phyloP scores from a whole-genome alignment of 2,329 filamentous ascomycete genomes.

The Plenodomus tracheiphilus region DNA sequence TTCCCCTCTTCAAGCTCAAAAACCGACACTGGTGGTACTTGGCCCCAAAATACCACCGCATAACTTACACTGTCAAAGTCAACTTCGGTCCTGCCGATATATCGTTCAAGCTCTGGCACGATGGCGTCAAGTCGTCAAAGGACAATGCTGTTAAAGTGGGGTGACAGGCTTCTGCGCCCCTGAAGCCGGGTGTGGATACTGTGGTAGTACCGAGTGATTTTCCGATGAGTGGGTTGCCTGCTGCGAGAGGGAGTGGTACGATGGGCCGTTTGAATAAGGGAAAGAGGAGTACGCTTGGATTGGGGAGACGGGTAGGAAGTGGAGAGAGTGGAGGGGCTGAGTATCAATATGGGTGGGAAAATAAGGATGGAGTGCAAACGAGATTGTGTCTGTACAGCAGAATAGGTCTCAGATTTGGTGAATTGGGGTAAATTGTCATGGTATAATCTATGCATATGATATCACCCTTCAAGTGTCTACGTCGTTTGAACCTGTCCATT shows the following conservation, averaged over 20 bases:
- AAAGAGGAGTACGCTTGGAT: not conserved
- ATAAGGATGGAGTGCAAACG: not conserved
- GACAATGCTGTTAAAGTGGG: conserved; percentile 26
- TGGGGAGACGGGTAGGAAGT: not conserved
- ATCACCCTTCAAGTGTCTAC: too few species aligned
- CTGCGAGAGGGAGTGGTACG: too few species aligned
- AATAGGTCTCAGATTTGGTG: not conserved
- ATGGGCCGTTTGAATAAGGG: not conserved
- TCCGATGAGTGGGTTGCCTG: too few species aligned
- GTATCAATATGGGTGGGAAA: not conserved
- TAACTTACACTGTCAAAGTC: conserved; percentile 22
- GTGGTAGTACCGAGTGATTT: not conserved
- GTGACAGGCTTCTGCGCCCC: conserved; percentile 18
- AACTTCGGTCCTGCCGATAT: conserved; percentile 23
- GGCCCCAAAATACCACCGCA: conserved; percentile 22
- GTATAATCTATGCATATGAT: not conserved
- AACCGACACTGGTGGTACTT: conserved; percentile 27
- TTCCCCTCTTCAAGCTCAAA: conserved; percentile 24
- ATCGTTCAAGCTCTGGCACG: conserved; percentile 25
- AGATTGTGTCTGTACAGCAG: not conserved
- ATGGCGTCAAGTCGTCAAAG: conserved; percentile 22
- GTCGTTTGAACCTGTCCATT: too few species aligned
- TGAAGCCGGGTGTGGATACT: not conserved
- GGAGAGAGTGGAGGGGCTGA: not conserved
- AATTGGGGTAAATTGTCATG: not conserved